phyloP scores from a whole-genome alignment of 352 stramenopile species.

The Phytopythium cucurbitacearum region DNA sequence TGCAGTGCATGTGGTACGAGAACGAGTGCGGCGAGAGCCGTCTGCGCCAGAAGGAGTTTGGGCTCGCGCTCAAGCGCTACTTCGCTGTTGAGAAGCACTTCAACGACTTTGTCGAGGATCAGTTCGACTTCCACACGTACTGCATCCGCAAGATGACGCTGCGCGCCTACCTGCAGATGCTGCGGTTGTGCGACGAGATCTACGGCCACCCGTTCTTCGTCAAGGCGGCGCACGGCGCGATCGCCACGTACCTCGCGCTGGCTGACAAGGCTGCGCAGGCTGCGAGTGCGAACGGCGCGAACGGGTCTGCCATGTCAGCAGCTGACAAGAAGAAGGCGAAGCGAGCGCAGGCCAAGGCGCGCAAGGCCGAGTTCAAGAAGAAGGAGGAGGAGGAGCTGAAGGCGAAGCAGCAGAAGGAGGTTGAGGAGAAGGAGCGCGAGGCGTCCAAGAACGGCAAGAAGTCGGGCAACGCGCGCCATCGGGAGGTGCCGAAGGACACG shows the following conservation, averaged over 20 bases:
- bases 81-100: constrained; percentile 96
- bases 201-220: constrained; percentile 90
- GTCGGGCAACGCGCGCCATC: constrained; percentile 25
- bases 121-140: constrained; percentile 99
- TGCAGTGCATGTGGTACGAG: constrained; percentile 99
- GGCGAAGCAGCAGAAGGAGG: constrained; percentile 73
- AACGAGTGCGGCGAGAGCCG: constrained; percentile 81
- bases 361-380: constrained; percentile 89
- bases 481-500: constrained; percentile 52
- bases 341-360: constrained; percentile 82
- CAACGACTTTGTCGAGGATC: constrained; percentile 96
- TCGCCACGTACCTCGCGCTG: constrained; percentile 88
- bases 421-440: constrained; percentile 67
- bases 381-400: constrained; percentile 73
- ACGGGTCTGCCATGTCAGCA: constrained; percentile 83
- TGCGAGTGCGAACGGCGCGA: constrained; percentile 44
- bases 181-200: constrained; percentile 92
- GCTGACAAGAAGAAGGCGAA: constrained; percentile 93
- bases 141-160: constrained; percentile 98
- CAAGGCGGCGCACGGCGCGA: constrained; percentile 83
- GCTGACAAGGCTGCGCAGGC: constrained; percentile 59
- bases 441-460: constrained; percentile 67
- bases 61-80: constrained; percentile 93
- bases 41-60: constrained; percentile 59
- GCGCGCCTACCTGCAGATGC: constrained; percentile 92